A percentile compares a stretch with the other conserved stretches of the same genome.
Evolutionary conservation across 805 yeast species (phyloP).

Genomic region (Candida ipomoeae): DNA sequence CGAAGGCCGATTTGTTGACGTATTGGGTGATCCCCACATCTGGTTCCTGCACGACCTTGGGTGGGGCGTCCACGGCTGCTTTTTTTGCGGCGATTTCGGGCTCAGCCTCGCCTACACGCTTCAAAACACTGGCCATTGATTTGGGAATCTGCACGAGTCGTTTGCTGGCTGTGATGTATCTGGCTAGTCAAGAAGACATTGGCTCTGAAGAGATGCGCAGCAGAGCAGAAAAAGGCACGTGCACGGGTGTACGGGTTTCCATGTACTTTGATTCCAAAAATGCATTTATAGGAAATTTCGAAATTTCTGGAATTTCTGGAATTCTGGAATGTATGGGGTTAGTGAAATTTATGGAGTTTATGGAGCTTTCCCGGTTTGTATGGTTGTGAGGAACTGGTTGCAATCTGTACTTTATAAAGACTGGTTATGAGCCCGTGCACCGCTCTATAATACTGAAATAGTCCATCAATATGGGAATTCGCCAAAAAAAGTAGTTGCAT

Average conservation of each 20-base stretch:
- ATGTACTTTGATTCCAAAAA: no score
- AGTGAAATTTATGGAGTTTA: no score
- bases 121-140: not conserved
- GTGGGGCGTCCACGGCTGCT: not conserved
- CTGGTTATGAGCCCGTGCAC: no score
- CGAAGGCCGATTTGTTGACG: conserved; percentile 45
- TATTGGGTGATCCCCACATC: conserved; percentile 88
- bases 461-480: no score
- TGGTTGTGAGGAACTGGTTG: no score
- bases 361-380: no score
- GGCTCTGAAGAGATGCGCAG: not conserved
- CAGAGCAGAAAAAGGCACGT: not conserved
- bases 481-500: no score
- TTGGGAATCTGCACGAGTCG: not conserved
- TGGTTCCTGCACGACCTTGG: conserved; percentile 50
- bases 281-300: no score
- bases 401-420: no score
- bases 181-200: conserved; percentile 5
- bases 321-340: no score
- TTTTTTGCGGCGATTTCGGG: not conserved
- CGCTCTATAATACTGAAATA: no score
- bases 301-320: no score
- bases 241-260: not conserved
- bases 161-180: not conserved
- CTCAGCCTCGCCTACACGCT: not conserved